Evolutionary conservation across 352 stramenopile genomes (phyloP), one percentile per base, ranked within the genome.

Genomic region (Phytopythium litorale): DNA sequence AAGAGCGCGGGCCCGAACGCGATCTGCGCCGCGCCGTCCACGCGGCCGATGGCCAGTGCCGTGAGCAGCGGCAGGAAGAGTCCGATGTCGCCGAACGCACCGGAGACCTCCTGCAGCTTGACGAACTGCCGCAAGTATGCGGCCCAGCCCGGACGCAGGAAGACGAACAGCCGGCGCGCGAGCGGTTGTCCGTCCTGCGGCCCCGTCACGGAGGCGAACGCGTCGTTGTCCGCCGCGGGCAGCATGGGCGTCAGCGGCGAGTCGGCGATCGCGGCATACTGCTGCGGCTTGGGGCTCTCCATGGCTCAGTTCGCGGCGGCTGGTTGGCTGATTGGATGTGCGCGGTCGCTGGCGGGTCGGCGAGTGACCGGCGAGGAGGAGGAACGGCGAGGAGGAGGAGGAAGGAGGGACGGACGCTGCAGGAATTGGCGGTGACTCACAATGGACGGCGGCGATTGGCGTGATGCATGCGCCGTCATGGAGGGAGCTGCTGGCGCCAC

Each of bases 41-140:
- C 81, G 6, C 89, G 76, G 40, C 90, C 73, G 50, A 94, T 81
- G 18, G 89, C 79, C 48, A 98, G 65, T 43, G 90, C 91, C n/a
- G 97, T 92, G 51, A 97, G 80, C n/a, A 98, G 77, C 21, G 94
- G 92, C 59, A 98, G 74, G 69, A 98, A 96, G 21, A 96, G 92
- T 32, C 92, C 94, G 18, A 98, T 86, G 73, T 98, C 94, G 16
- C 94, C 94, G n/a, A 97, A 87, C 9, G 87, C 91, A 13, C 94
- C 94, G 1, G 88, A 97, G 38, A 90, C 51, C 68, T 98, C 92
- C 40, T 87, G 73, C 21, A 94, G 56, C 8, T 75, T 91, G 40
- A 82, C 75, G 56, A 89, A 92, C 33, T 87, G 72, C 62, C 78
- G 82, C 56, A 88, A 70, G 50, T 89, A 87, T 46, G 62, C 25